phyloP scores from a whole-genome alignment of 305 asterid genomes.

The Fraxinus greggii region DNA sequence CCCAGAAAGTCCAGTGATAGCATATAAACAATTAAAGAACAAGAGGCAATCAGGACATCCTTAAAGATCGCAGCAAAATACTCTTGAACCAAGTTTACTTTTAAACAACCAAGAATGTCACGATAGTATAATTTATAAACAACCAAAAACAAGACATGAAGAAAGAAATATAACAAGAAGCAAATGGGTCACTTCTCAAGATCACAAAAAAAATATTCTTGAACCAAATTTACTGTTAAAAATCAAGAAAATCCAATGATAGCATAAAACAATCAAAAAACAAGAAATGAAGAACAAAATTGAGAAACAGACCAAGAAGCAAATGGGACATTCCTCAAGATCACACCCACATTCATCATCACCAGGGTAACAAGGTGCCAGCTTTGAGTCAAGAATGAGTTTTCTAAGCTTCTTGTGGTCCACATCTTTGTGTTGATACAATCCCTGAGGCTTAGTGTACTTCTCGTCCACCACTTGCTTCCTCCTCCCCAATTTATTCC shows the following conservation, averaged over 20 bases:
- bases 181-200: conserved; percentile 98
- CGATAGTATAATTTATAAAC: background rate
- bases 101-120: background rate
- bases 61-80: background rate
- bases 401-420: conserved; percentile 95
- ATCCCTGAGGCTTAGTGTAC: conserved; percentile 98
- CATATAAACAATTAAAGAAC: background rate
- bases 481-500: conserved; percentile 93
- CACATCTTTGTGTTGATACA: conserved; percentile 95
- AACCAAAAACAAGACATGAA: background rate
- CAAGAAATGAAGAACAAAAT: background rate
- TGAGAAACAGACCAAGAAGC: conserved; percentile 80
- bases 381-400: conserved; percentile 86
- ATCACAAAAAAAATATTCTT: conserved; percentile 30
- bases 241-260: background rate
- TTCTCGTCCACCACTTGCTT: conserved; percentile 97
- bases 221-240: background rate
- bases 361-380: conserved; percentile 96
- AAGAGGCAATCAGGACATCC: background rate
- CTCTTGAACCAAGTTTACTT: background rate
- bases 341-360: conserved; percentile 77
- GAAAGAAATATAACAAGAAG: conserved; percentile 70
- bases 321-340: conserved; percentile 96
- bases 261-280: background rate
- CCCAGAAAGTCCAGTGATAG: background rate